Percentiles rank a stretch among this genome's conserved stretches.
Evolutionary conservation across 768 basidiomycete genomes (phyloP).

Genomic region (Suillus fuscotomentosus): DNA sequence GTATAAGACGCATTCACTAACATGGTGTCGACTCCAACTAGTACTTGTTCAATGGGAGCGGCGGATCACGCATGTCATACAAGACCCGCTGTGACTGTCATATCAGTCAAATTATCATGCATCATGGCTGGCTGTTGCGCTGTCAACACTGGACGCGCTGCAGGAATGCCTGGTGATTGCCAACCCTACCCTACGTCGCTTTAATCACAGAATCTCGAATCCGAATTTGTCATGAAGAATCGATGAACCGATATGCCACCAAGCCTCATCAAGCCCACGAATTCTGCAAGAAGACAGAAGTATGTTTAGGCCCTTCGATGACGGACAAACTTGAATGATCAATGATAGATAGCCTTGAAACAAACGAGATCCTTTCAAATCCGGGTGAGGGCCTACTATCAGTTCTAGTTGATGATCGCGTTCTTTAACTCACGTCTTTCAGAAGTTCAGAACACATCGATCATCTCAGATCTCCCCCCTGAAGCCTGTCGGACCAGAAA

Average conservation of each 20-base stretch:
- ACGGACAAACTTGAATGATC: neutral
- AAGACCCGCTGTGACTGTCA: neutral
- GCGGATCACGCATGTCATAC: neutral
- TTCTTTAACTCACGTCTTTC: neutral
- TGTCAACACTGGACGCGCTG: neutral
- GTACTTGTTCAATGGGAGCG: neutral
- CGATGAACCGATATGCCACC: neutral
- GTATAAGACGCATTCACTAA: neutral
- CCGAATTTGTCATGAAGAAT: conserved; percentile 4
- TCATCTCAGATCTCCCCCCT: neutral
- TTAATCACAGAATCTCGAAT: neutral
- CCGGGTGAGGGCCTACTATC: neutral
- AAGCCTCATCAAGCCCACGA: neutral
- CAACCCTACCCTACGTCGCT: neutral
- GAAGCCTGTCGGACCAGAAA: neutral
- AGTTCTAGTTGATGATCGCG: neutral
- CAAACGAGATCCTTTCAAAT: neutral
- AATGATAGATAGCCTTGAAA: too few relatives aligned
- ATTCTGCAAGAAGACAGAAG: neutral
- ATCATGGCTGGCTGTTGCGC: neutral
- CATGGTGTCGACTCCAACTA: neutral
- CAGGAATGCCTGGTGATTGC: neutral
- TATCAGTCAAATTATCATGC: neutral
- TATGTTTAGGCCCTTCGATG: neutral
- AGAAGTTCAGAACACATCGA: neutral